Base-by-base conservation (phyloP, 2,329 filamentous ascomycete species). In the Pseudocercospora musae region DNA sequence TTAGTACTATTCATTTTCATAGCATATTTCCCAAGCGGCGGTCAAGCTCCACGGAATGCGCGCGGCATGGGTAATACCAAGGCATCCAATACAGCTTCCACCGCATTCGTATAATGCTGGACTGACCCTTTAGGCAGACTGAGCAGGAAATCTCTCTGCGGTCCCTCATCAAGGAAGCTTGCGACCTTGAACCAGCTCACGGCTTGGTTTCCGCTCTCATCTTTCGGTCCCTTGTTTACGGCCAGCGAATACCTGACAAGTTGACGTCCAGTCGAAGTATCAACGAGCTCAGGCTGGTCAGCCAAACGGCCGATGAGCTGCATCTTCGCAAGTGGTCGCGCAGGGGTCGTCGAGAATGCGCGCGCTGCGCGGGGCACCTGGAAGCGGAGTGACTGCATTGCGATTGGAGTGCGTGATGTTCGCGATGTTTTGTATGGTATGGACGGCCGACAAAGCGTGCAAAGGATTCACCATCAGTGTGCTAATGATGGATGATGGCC, bases 121-220 rank as follows among this genome's bases (percentile, higher is more conserved):
- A 72, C 90, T 76, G 79, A 96, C 91, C 94, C 94, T 82, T 97
- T 98, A 59, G 87, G 86, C 77, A 97, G 78, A 72, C 78, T 81
- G 73, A 90, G 79, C 70, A 96, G 75, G 73, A 85, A 89, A 66
- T 96, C 90, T 73, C 88, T 87, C 75, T 84, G 82, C 55, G 84
- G 78, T 11, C 89, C 90, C 67, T 91, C 87, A 13, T 81, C 79
- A 57, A 80, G 70, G 75, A 98, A 98, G 79, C 83, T 87, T 33
- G 87, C 82, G 59, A 98, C 82, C 62, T 83, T 84, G 84, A 96
- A 98, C 90, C 90, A 98, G 82, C 89, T 95, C 29, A 89, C 91
- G 74, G 87, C 84, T 73, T 86, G 83, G 78, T 91, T 89, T 21
- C 74, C 74, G 27, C 71, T 66, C 15, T 94, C 89, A 11, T 94